phyloP scores from a whole-genome alignment of 2,329 filamentous ascomycete species.

The Stachybotrys chartarum region DNA sequence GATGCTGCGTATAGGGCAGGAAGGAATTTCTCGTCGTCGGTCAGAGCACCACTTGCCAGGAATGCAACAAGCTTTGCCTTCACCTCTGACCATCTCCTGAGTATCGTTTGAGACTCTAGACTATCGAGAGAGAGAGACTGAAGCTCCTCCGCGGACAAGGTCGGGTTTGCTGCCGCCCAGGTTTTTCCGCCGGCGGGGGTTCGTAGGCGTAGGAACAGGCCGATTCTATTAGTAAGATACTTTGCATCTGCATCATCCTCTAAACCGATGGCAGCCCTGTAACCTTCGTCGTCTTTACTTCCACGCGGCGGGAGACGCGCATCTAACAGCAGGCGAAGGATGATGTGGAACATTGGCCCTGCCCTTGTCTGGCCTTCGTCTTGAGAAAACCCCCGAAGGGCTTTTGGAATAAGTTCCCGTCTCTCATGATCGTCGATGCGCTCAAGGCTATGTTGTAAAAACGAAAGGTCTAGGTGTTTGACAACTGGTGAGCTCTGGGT shows the following conservation, averaged over 20 bases:
- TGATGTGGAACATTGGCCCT: conserved; percentile 70
- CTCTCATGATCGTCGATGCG: conserved; percentile 51
- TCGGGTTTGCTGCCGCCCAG: conserved; percentile 25
- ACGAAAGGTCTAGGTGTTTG: conserved; percentile 80
- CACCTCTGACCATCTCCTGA: conserved; percentile 31
- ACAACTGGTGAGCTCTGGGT: conserved; percentile 64
- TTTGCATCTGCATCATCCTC: conserved; percentile 59
- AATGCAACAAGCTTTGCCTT: conserved; percentile 59
- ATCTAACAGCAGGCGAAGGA: conserved; percentile 68
- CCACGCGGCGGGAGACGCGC: conserved; percentile 68
- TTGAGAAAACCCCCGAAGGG: conserved; percentile 21
- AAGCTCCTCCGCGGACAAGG: conserved; percentile 20
- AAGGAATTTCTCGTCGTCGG: conserved; percentile 73
- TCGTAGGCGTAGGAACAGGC: conserved; percentile 56
- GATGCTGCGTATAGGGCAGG: conserved; percentile 78
- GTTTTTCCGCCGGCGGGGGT: conserved; percentile 20
- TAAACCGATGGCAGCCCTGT: conserved; percentile 62
- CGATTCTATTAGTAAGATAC: conserved; percentile 69
- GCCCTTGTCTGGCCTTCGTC: conserved; percentile 22
- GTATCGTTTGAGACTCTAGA: conserved; percentile 57
- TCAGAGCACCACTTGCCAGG: conserved; percentile 79
- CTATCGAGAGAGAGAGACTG: conserved; percentile 21
- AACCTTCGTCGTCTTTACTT: conserved; percentile 65
- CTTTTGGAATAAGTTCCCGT: conserved; percentile 60
- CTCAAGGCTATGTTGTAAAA: conserved; percentile 73